These are phyloP conservation scores for Syncephalastrum contaminatum DNA, from an alignment of 371 early-diverging fungal species.

Conservation along the genomic window DNA sequence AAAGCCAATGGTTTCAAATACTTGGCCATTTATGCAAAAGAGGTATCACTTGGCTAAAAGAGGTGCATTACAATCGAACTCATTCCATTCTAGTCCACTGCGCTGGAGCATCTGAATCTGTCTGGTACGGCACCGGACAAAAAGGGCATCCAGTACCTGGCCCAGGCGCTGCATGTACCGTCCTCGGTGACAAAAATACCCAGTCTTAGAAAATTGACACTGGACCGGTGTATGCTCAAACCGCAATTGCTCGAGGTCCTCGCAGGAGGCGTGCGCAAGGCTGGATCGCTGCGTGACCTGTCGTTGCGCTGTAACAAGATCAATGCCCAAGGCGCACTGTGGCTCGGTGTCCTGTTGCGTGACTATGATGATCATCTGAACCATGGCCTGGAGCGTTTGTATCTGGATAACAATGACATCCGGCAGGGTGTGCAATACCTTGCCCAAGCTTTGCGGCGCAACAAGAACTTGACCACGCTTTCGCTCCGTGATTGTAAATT, in stretches of 20 bases:
- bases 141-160: constrained; percentile 52
- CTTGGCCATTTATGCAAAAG: constrained; percentile 65
- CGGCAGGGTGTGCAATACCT: constrained; percentile 62
- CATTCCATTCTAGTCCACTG: constrained; percentile 17
- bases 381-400: constrained; percentile 47
- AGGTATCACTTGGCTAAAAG: constrained; percentile 28
- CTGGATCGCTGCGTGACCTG: constrained; percentile 42
- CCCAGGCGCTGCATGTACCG: constrained; percentile 41
- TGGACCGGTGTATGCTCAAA: constrained; percentile 60
- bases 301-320: constrained; percentile 54
- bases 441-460: constrained; percentile 62
- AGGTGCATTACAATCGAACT: background rate
- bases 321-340: constrained; percentile 49
- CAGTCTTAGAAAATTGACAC: constrained; percentile 45
- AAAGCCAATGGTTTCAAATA: constrained; percentile 61
- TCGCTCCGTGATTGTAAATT: constrained; percentile 57
- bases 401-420: constrained; percentile 56
- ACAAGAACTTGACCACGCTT: constrained; percentile 49
- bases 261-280: constrained; percentile 51
- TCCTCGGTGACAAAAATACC: constrained; percentile 17
- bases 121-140: constrained; percentile 49
- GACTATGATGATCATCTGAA: constrained; percentile 49
- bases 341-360: constrained; percentile 65
- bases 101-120: constrained; percentile 30
- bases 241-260: constrained; percentile 52